Percentiles rank a stretch among this genome's conserved stretches.
Evolutionary conservation across 805 yeast species (phyloP).

Genomic region (Suhomyces canberraensis): DNA sequence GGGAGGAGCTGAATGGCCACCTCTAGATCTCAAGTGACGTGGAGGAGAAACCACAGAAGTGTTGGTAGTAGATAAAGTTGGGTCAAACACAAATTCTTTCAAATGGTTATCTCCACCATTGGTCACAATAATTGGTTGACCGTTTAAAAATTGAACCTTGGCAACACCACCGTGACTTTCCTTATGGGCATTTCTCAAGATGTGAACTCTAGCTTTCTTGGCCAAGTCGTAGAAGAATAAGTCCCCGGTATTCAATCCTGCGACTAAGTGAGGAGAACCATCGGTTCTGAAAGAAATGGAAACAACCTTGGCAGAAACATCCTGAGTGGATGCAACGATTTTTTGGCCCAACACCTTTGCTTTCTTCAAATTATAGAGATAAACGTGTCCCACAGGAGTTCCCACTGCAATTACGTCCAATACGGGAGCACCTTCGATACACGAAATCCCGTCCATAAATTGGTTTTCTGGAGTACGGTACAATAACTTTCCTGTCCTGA

Average conservation of each 20-base stretch:
- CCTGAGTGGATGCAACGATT: conserved; percentile 45
- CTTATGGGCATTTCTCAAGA: conserved; percentile 67
- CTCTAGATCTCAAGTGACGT: conserved; percentile 85
- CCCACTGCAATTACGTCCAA: conserved; percentile 83
- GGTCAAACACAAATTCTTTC: conserved; percentile 92
- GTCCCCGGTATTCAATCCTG: conserved; percentile 78
- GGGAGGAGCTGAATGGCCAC: conserved; percentile 97
- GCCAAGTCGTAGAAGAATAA: conserved; percentile 80
- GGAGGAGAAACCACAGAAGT: conserved; percentile 79
- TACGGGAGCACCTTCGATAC: conserved; percentile 82
- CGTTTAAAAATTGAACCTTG: conserved; percentile 71
- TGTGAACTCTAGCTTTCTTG: conserved; percentile 69
- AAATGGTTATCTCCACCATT: conserved; percentile 88
- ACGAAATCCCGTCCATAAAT: conserved; percentile 51
- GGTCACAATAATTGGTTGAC: conserved; percentile 87
- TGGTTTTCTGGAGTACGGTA: conserved; percentile 49
- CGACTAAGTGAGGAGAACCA: conserved; percentile 77
- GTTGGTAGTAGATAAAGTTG: conserved; percentile 67
- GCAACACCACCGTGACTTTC: conserved; percentile 77
- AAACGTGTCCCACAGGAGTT: conserved; percentile 61
- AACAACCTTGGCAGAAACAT: conserved; percentile 41
- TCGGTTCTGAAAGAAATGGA: conserved; percentile 89
- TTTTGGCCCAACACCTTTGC: conserved; percentile 50
- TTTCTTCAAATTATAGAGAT: conserved; percentile 63
- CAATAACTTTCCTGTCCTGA: conserved; percentile 72